Percentiles rank a stretch among this genome's conserved stretches.
phyloP scores from a whole-genome alignment of 495 filamentous ascomycete species.

The Amorphotheca resinae region DNA sequence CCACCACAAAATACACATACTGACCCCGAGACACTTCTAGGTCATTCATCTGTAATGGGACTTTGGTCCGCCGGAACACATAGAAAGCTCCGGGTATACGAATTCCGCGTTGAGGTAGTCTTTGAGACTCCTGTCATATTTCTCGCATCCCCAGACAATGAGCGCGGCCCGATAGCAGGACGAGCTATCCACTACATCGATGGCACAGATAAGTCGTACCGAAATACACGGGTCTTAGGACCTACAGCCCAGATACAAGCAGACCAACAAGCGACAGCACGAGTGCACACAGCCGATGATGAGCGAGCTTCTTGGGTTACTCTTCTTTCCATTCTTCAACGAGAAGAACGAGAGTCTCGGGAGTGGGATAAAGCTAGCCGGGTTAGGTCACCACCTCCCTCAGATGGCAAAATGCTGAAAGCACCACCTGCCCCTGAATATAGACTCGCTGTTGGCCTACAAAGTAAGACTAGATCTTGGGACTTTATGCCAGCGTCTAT shows the following conservation, averaged over 20 bases:
- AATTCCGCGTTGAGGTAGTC: slow-evolving; percentile 37
- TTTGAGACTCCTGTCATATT: slow-evolving; percentile 39
- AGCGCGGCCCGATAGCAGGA: slow-evolving; percentile 25
- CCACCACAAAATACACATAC: not conserved
- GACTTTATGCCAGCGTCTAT: slow-evolving; percentile 35
- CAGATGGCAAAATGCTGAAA: slow-evolving; percentile 6
- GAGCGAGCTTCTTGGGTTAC: slow-evolving; percentile 35
- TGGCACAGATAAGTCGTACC: slow-evolving; percentile 26
- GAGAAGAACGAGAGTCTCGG: slow-evolving; percentile 30
- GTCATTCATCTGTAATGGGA: slow-evolving; percentile 27
- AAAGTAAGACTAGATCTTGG: slow-evolving; percentile 36
- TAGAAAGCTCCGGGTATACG: slow-evolving; percentile 26
- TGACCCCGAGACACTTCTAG: not conserved
- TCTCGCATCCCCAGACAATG: slow-evolving; percentile 29
- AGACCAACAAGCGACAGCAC: slow-evolving; percentile 18
- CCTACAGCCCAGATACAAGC: slow-evolving; percentile 10
- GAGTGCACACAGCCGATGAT: slow-evolving; percentile 34
- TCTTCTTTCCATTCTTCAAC: slow-evolving; percentile 31
- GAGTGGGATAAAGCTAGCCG: slow-evolving; percentile 27
- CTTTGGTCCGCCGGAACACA: slow-evolving; percentile 30
- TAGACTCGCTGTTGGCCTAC: slow-evolving; percentile 31
- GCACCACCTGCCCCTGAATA: slow-evolving; percentile 17
- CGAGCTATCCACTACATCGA: slow-evolving; percentile 27
- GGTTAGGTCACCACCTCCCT: slow-evolving; percentile 11
- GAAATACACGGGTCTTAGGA: slow-evolving; percentile 22